These are phyloP conservation scores for Cladosporium sp. DNA, from an alignment of 2,329 filamentous ascomycete genomes.

Conservation along the genomic window DNA sequence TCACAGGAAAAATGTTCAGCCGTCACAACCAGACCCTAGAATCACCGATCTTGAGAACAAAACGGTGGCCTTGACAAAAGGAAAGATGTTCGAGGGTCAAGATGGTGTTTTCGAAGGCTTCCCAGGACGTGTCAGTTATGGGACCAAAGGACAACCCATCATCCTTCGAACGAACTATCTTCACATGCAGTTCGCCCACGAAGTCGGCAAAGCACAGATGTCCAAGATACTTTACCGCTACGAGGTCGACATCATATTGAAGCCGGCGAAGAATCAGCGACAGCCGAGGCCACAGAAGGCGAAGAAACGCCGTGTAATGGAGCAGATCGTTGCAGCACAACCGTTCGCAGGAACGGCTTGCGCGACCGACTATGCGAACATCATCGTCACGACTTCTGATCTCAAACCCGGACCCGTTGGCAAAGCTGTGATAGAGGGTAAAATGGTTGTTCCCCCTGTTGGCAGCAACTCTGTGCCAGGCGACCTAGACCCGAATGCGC, in stretches of 20 bases:
- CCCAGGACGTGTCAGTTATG: conserved; percentile 32
- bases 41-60: conserved; percentile 24
- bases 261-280: conserved; percentile 12
- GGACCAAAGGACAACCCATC: conserved; percentile 33
- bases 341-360: conserved; percentile 28
- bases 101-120: conserved; percentile 14
- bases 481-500: neutral
- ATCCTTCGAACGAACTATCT: conserved; percentile 42
- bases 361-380: conserved; percentile 38
- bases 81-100: conserved; percentile 28
- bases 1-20: conserved; percentile 14
- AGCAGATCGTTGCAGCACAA: conserved; percentile 36
- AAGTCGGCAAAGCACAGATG: conserved; percentile 20
- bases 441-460: neutral
- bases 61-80: conserved; percentile 20
- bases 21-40: conserved; percentile 18
- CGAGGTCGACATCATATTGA: conserved; percentile 31
- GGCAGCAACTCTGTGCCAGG: neutral
- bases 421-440: neutral
- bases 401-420: neutral
- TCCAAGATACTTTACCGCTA: conserved; percentile 37
- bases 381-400: conserved; percentile 30
- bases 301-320: conserved; percentile 46
- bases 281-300: conserved; percentile 25
- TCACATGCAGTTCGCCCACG: conserved; percentile 34